Evolutionary conservation across 2,329 filamentous ascomycete genomes (phyloP).

Genomic region (Fusarium miscanthi): DNA sequence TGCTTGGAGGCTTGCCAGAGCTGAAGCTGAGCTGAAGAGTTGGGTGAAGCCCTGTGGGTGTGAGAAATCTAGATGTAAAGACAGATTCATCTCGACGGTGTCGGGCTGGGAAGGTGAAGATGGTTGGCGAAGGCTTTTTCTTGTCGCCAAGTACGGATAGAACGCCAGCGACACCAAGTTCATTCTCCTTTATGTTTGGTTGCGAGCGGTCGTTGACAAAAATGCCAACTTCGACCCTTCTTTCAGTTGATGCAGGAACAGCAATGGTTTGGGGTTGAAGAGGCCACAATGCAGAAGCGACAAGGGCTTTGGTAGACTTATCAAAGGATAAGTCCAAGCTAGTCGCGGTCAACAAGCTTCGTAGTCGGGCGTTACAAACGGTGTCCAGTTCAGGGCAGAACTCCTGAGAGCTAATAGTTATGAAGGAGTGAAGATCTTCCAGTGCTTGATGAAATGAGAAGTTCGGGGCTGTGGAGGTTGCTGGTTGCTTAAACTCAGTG

Average conservation of each 20-base stretch:
- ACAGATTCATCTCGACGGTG: constrained; percentile 70
- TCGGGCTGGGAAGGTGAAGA: constrained; percentile 86
- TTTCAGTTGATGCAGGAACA: constrained; percentile 54
- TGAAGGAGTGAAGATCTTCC: constrained; percentile 65
- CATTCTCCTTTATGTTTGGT: constrained; percentile 70
- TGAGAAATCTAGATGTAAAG: constrained; percentile 73
- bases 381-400: constrained; percentile 61
- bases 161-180: constrained; percentile 82
- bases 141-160: constrained; percentile 83
- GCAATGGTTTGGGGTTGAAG: constrained; percentile 55
- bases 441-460: constrained; percentile 78
- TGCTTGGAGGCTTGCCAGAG: constrained; percentile 60
- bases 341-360: constrained; percentile 62
- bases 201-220: constrained; percentile 71
- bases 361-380: constrained; percentile 62
- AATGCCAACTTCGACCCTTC: constrained; percentile 83
- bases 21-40: constrained; percentile 76
- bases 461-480: constrained; percentile 59
- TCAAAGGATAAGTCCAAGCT: constrained; percentile 84
- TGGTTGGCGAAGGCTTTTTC: constrained; percentile 75
- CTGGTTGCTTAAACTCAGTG: constrained; percentile 57
- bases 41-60: constrained; percentile 85
- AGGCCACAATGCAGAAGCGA: constrained; percentile 74
- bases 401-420: constrained; percentile 61
- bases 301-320: constrained; percentile 71